A percentile compares a stretch with the other conserved stretches of the same genome.
These are phyloP conservation scores for Hymenotorrendiella dingleyae DNA, from an alignment of 2,329 filamentous ascomycete genomes.

Conservation along the genomic window DNA sequence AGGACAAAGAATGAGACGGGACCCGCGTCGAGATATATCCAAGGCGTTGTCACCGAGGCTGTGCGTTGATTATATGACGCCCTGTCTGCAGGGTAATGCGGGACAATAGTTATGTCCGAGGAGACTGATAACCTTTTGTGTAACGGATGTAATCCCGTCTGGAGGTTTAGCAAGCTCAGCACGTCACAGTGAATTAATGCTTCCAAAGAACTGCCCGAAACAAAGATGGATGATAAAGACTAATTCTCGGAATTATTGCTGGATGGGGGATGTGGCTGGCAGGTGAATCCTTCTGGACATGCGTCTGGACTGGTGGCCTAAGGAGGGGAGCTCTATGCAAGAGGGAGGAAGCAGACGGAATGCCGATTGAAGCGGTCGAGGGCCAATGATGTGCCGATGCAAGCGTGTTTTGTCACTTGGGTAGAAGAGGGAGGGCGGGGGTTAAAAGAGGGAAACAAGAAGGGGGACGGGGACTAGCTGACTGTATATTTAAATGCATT, in stretches of 20 bases:
- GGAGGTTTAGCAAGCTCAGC: too few species aligned
- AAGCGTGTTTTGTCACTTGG: neutral
- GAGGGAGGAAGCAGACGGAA: too few species aligned
- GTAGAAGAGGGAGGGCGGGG: neutral
- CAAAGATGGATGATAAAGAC: too few species aligned
- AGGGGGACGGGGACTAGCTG: neutral
- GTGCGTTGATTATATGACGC: slow-evolving; percentile 18
- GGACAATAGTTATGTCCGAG: slow-evolving; percentile 20
- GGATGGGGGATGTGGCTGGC: too few species aligned
- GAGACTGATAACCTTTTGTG: too few species aligned
- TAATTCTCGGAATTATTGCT: too few species aligned
- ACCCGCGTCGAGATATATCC: slow-evolving; percentile 10
- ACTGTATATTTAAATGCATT: slow-evolving; percentile 5
- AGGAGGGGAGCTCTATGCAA: too few species aligned
- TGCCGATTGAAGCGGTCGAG: neutral
- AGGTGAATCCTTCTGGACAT: too few species aligned
- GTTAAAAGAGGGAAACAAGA: neutral
- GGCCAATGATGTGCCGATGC: neutral
- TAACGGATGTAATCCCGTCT: too few species aligned
- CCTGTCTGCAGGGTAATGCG: slow-evolving; percentile 15
- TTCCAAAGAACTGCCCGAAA: too few species aligned
- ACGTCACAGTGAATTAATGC: too few species aligned
- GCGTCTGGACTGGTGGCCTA: too few species aligned
- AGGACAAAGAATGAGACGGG: neutral
- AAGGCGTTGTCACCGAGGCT: slow-evolving; percentile 5